Percentiles rank a stretch among this genome's conserved stretches.
Conservation (phyloP, 306 rosid species). For the peach (Prunus persica) region Prunus_persica_NCBIv2 NC_034015.1:441001-441500, state of each 20-base stretch:
- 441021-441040: constrained; percentile 83
- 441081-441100: constrained; percentile 95
- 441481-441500: no score
- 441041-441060: constrained; percentile 86
- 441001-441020: constrained; percentile 98
- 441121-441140: background rate
- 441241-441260: background rate
- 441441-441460: no score
- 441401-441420: no score
- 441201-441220: constrained; percentile 12
- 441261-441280: background rate
- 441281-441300: no score
- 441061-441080: constrained; percentile 85
- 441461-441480: no score
- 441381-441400: no score
- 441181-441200: background rate
- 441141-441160: background rate
- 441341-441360: no score
- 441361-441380: no score
- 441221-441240: constrained; percentile 25
- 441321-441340: no score
- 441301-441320: no score
- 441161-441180: background rate
- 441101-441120: constrained; percentile 60
- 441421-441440: no score